Base-by-base conservation (phyloP, 192 early-diverging fungal genomes). In the Coemansia biformis region DNA sequence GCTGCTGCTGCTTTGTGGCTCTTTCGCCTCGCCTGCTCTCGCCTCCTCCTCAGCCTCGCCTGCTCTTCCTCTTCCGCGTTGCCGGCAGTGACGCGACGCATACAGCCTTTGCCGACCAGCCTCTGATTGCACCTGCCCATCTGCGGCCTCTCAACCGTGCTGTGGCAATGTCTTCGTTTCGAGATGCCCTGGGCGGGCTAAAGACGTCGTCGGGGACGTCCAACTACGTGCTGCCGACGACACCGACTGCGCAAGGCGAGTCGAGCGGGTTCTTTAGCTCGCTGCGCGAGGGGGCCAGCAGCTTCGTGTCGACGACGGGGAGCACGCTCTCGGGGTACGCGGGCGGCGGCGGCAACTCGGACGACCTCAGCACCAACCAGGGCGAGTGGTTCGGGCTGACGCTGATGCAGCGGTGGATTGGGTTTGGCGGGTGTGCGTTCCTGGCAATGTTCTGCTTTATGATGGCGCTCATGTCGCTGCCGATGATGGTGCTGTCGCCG, bases 401-500 rank as follows among this genome's bases (percentile, higher is more conserved):
- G 22, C 53, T 73, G 14, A 49, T 63, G 56, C 75, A 77, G 59
- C 63, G 75, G 41, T 77, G 69, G 68, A 34, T 73, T 0, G 75
- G 64, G 17, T 77, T 77, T 34, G 68, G 54, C 8, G 69, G 69
- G 9, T 77, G 75, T 30, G 61, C 61, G 8, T 23, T 77, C 6
- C 41, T 66, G 36, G 75, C 68, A 39, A 37, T 77, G 50, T 77
- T 77, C 57, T 77, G 75, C 48, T 77, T 62, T 30, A 46, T 64
- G 50, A 58, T 77, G 56, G 68, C 79, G 9, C 48, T 86, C 37
- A 65, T 90, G 31, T 76, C 80, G 15, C 48, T 86, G 35, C 83
- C 82, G 13, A 28, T 86, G 55, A 58, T 89, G 38, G 45, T 80
- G 7, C 16, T 88, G 34, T 71, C 75, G 17, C 86, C 85, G 12